Percentiles rank a stretch among this genome's conserved stretches.
Evolutionary conservation across 2,329 filamentous ascomycete species (phyloP).

Genomic region (Sclerotinia nivalis): DNA sequence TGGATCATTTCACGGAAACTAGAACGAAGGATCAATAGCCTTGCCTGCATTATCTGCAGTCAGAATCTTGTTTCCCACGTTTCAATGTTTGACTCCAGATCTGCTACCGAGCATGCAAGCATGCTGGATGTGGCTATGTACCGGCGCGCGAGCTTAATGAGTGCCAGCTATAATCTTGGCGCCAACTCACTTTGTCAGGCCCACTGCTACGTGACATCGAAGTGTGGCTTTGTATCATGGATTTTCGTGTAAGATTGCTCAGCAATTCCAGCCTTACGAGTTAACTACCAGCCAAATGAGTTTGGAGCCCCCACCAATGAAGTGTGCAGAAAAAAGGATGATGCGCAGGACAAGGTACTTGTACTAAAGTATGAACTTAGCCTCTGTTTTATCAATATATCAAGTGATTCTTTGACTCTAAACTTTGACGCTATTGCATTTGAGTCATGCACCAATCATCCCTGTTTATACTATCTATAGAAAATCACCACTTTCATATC

Average conservation of each 20-base stretch:
- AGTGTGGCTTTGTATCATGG: conserved; percentile 15
- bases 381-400: conserved; percentile 8
- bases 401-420: not conserved
- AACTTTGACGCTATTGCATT: not conserved
- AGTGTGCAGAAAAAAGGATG: not conserved
- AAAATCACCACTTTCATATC: not conserved
- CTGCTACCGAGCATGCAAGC: conserved; percentile 29
- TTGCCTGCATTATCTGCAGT: conserved; percentile 28
- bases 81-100: conserved; percentile 28
- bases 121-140: conserved; percentile 19
- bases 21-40: conserved; percentile 30
- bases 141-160: conserved; percentile 10
- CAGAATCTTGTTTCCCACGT: conserved; percentile 30
- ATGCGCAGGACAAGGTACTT: not conserved
- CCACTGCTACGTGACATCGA: conserved; percentile 17
- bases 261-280: conserved; percentile 17
- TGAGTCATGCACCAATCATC: not conserved
- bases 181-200: not conserved
- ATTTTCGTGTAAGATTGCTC: conserved; percentile 8
- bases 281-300: not conserved
- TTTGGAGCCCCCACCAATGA: not conserved
- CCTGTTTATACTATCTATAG: not conserved
- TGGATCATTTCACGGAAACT: not conserved
- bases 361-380: conserved; percentile 3
- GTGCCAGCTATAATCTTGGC: conserved; percentile 15